Evolutionary conservation across 306 rosid genomes (phyloP), one percentile per base, ranked within the genome.

Genomic region (Luffa acutangula): DNA sequence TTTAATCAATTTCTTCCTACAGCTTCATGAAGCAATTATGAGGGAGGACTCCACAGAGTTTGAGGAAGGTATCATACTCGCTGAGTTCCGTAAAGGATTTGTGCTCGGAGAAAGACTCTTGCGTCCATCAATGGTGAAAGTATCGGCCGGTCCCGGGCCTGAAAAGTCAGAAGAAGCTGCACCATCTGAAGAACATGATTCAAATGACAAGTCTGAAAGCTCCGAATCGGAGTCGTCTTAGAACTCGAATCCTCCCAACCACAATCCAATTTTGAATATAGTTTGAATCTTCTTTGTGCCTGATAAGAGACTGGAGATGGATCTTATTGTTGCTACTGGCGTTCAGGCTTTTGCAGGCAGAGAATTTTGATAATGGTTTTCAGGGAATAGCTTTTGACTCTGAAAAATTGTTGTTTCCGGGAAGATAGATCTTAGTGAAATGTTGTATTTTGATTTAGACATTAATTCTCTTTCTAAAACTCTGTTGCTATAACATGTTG

Each of bases 21-120:
- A 94, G 98, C 90, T 94, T 76, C 98, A 94, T 21, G 98, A 94
- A 85, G 98, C 98, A 84, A 92, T 94, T 67, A 92, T 94, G 98
- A 92, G 95, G 3, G 98, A 89, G 82, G 98, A 94, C 54, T 94
- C 98, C 41, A 4, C 76, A 3, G 93, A 94, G 79, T 88, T 79
- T 57, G 97, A 89, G 84, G 98, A 94, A 33, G 97, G 94, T 53
- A 80, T 91, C 81, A 85, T 94, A 77, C 65, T 92, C 48, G 85
- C 86, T 77, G 97, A 94, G 85, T 94, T 91, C 84, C 92, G 98
- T 58, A 91, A 87, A 79, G 98, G 97, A 79, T 94, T 92, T 78
- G 85, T 80, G 82, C 96, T 94, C 36, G 97, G 97, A 36, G 98
- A 94, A 52, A 84, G 97, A 51, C 95, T 94, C 25, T 85, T 94